phyloP scores from a whole-genome alignment of 2,329 filamentous ascomycete species.

The Dactylellina leptospora region DNA sequence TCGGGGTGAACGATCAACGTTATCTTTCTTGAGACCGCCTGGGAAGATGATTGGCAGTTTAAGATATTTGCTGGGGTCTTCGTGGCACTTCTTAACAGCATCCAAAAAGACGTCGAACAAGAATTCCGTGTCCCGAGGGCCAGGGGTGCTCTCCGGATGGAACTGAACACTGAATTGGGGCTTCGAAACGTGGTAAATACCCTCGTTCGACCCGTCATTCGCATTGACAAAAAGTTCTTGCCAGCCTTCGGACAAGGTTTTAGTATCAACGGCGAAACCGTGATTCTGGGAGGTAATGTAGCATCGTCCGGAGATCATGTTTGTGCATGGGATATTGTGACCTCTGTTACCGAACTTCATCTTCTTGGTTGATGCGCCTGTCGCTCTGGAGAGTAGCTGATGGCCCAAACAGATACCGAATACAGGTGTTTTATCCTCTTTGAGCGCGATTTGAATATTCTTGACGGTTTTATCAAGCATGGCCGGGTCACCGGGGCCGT shows the following conservation, averaged over 20 bases:
- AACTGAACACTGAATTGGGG: constrained; percentile 99
- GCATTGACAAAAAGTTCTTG: constrained; percentile 96
- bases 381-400: constrained; percentile 86
- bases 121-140: constrained; percentile 93
- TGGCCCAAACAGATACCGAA: constrained; percentile 97
- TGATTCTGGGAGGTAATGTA: constrained; percentile 99
- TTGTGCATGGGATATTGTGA: constrained; percentile 98
- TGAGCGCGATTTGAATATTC: constrained; percentile 78
- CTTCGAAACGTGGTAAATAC: constrained; percentile 83
- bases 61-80: constrained; percentile 69
- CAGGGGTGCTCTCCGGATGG: constrained; percentile 95
- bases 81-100: constrained; percentile 76
- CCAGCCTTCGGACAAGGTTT: constrained; percentile 80
- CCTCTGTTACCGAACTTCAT: constrained; percentile 99
- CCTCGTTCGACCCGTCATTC: constrained; percentile 98
- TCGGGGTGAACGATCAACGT: constrained; percentile 76
- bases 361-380: constrained; percentile 85
- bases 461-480: constrained; percentile 81
- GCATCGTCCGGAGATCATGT: constrained; percentile 91
- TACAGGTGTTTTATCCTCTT: constrained; percentile 82
- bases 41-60: constrained; percentile 82
- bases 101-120: constrained; percentile 96
- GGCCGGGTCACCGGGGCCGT: constrained; percentile 94
- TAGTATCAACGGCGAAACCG: constrained; percentile 88
- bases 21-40: constrained; percentile 81